Evolutionary conservation across 2,329 filamentous ascomycete species (phyloP), one percentile per base, ranked within the genome.

Genomic region (Pseudocercospora vitis): DNA sequence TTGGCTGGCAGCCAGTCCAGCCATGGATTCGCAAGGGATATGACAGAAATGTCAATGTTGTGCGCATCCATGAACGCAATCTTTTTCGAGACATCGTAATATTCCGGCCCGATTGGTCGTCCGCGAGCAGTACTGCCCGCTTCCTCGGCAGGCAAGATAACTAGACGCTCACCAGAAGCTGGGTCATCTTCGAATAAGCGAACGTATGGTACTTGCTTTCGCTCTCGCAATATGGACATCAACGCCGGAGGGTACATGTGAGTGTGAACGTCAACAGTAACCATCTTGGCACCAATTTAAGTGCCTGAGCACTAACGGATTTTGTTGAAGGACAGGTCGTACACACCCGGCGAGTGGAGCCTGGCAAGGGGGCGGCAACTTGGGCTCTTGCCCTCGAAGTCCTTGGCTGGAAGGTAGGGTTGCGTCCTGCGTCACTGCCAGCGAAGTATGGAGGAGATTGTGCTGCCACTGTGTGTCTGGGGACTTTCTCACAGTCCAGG

Each of bases 1-100:
- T 75, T 69, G 0, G 82, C 68, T 0, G 76, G 71, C 0, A 96
- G 73, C 68, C 95, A 96, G 72, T 96, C 91, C 2, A 96, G 80
- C 91, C 91, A 96, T 0, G 91, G 91, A 67, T 96, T 96, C 11
- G 91, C 91, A 18, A 96, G 83, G 0, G 89, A 94, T 58, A 96
- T 84, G 47, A 96, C 88, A 1, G 88, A 94, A 59, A 87, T 84
- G 70, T 87, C 81, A 69, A 96, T 96, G 49, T 76, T 76, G 73
- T 96, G 91, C 12, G 79, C 81, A 69, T 90, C 80, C 91, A 96
- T 96, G 74, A 96, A 96, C 45, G 83, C 79, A 11, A 96, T 78
- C 68, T 96, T 96, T 63, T 89, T 80, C 12, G 78, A 74, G 53
- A 95, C 85, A 39, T 89, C 88, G 58, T 86, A 89, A 77, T 92